phyloP scores from a whole-genome alignment of 805 yeast genomes.

The Candida xyloterini region DNA sequence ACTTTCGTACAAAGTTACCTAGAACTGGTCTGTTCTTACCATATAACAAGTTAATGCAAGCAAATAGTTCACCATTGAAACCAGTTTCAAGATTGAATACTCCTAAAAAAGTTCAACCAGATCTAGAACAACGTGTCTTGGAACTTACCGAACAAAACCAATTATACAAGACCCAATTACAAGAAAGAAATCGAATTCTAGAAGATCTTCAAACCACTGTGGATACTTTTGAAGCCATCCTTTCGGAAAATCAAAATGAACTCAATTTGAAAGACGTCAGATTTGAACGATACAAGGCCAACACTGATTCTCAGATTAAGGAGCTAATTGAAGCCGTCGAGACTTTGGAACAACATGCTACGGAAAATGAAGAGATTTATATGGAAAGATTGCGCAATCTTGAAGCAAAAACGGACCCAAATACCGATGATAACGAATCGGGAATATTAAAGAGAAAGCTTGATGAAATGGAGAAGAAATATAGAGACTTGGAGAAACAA shows the following conservation, averaged over 20 bases:
- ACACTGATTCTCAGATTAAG: slow-evolving; percentile 51
- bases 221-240: slow-evolving; percentile 44
- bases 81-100: slow-evolving; percentile 11
- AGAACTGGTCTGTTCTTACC: slow-evolving; percentile 76
- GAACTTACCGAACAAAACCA: slow-evolving; percentile 7
- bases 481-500: slow-evolving; percentile 8
- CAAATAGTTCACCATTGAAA: slow-evolving; percentile 19
- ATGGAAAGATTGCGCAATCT: slow-evolving; percentile 42
- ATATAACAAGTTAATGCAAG: slow-evolving; percentile 39
- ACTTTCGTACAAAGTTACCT: slow-evolving; percentile 63
- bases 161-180: slow-evolving; percentile 33
- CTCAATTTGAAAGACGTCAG: slow-evolving; percentile 44
- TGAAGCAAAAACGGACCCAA: slow-evolving; percentile 16
- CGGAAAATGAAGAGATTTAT: slow-evolving; percentile 51
- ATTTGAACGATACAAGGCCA: slow-evolving; percentile 43
- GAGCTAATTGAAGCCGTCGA: slow-evolving; percentile 60
- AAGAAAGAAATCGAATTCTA: slow-evolving; percentile 44
- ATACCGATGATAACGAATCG: neutral
- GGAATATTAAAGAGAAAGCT: neutral
- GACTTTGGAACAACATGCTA: slow-evolving; percentile 51
- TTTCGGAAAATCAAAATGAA: slow-evolving; percentile 46
- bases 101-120: slow-evolving; percentile 7
- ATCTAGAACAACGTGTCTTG: slow-evolving; percentile 5
- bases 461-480: slow-evolving; percentile 8
- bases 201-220: slow-evolving; percentile 47